Evolutionary conservation across 75 land plant species (phyloP).

Genomic region (Larix kaempferi): DNA sequence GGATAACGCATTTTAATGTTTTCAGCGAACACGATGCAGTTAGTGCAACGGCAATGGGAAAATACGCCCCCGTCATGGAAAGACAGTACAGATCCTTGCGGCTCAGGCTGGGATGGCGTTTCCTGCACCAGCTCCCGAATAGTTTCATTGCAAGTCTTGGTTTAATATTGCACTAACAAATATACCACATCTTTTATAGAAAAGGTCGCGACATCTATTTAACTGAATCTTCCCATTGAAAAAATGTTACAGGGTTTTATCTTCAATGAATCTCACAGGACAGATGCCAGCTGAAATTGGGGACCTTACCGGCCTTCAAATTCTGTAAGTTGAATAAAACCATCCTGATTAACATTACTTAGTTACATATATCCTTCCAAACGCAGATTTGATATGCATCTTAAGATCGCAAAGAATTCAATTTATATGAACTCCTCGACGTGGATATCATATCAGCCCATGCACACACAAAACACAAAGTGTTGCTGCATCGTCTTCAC

Average conservation of each 20-base stretch:
- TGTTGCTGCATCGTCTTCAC: not conserved
- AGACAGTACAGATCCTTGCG: conserved; percentile 56
- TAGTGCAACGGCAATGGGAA: not conserved
- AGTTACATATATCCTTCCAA: no score
- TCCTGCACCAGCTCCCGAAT: conserved; percentile 47
- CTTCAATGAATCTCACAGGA: conserved; percentile 51
- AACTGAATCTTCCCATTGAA: not conserved
- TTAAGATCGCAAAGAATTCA: not conserved
- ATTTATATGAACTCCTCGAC: not conserved
- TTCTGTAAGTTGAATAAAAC: conserved; percentile 3
- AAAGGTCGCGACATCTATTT: not conserved
- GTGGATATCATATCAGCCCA: no score
- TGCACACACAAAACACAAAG: no score
- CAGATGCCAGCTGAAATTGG: conserved; percentile 42
- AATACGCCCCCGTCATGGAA: conserved; percentile 38
- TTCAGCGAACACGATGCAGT: not conserved
- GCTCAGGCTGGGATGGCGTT: conserved; percentile 50
- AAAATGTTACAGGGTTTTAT: conserved; percentile 29
- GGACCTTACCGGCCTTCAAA: conserved; percentile 20
- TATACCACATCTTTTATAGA: no score
- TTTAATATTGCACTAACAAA: no score
- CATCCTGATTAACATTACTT: not conserved
- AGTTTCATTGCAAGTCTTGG: conserved; percentile 24
- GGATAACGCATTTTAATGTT: no score
- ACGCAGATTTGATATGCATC: no score